A percentile compares a stretch with the other conserved stretches of the same genome.
These are phyloP conservation scores for Neoboletus brunneissimus DNA, from an alignment of 768 basidiomycete genomes.

Conservation along the genomic window DNA sequence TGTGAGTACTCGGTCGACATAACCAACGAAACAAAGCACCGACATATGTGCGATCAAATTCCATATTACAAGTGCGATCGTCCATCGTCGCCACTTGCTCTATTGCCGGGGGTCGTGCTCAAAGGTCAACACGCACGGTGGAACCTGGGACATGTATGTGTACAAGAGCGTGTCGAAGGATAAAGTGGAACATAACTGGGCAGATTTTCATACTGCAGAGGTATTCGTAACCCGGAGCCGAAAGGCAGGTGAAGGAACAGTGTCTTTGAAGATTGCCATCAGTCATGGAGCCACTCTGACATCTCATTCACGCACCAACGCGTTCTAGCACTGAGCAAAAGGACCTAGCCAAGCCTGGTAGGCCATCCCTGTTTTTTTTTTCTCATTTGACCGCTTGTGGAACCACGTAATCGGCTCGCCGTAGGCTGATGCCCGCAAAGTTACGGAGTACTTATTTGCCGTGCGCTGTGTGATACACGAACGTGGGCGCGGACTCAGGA, in stretches of 20 bases:
- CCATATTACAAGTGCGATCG: slow-evolving; percentile 26
- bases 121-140: slow-evolving; percentile 14
- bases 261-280: not conserved
- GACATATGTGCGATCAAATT: slow-evolving; percentile 28
- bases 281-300: not conserved
- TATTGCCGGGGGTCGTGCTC: slow-evolving; percentile 26
- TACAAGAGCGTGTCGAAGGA: slow-evolving; percentile 6
- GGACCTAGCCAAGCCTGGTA: not conserved
- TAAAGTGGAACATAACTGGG: not conserved
- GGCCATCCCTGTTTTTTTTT: not conserved
- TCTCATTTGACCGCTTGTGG: slow-evolving; percentile 4
- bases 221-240: not conserved
- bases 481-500: no score
- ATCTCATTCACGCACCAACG: slow-evolving; percentile 3
- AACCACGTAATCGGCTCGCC: slow-evolving; percentile 9
- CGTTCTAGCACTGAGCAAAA: not conserved
- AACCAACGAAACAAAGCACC: slow-evolving; percentile 4
- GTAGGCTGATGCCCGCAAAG: no score
- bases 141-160: slow-evolving; percentile 18
- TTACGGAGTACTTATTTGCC: not conserved
- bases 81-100: slow-evolving; percentile 20
- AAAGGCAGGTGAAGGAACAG: not conserved
- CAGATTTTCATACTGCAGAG: slow-evolving; percentile 6
- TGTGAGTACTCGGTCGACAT: slow-evolving; percentile 5
- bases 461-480: no score